Base-by-base conservation (phyloP, 78 protist genomes). In the Planoprotostelium fungivorum region DNA sequence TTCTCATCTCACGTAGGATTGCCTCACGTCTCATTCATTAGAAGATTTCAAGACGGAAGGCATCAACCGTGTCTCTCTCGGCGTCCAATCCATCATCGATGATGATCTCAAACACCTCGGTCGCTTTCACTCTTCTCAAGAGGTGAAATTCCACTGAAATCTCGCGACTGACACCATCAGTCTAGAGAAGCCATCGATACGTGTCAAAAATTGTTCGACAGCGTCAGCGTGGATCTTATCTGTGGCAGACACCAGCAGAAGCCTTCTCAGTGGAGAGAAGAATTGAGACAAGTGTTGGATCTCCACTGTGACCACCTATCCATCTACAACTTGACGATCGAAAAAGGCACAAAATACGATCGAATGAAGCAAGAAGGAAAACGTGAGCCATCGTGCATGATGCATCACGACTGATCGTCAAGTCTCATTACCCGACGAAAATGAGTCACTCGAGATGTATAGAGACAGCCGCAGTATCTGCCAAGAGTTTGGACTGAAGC, bases 41-140 rank as follows among this genome's bases (percentile, higher is more conserved):
- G 37, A 36, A 35, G 93, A 93, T 83, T 93, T 93, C 10, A 93
- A 90, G 35, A n/a, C 28, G 0, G 89, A 84, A 29, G 87, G 90
- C 0, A 87, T 93, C 0, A 93, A 93, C 88, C 5, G 95, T 73
- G 84, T 93, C 0, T 93, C 95, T 84, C 35, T 93, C 36, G 95
- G 95, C 34, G 51, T 93, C 23, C 95, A 93, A 85, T 51, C 73
- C 31, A 51, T 51, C 16, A 16, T 51, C 5, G 73, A 51, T 51
- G 73, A 51, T 5, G 73, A 51, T 51, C 16, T 51, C 31, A 51
- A 51, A 51, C 16, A 25, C 16, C 16, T 51, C 31, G 73, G 73
- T 16, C 5, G 73, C 31, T 51, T 16, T 51, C 73, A 51, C 73
- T 25, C 73, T 51, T 51, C 73, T 25, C 16, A 5, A 25, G 73